Evolutionary conservation across 2,329 filamentous ascomycete genomes (phyloP), one percentile per base, ranked within the genome.

Genomic region (Verticillium albo-atrum): DNA sequence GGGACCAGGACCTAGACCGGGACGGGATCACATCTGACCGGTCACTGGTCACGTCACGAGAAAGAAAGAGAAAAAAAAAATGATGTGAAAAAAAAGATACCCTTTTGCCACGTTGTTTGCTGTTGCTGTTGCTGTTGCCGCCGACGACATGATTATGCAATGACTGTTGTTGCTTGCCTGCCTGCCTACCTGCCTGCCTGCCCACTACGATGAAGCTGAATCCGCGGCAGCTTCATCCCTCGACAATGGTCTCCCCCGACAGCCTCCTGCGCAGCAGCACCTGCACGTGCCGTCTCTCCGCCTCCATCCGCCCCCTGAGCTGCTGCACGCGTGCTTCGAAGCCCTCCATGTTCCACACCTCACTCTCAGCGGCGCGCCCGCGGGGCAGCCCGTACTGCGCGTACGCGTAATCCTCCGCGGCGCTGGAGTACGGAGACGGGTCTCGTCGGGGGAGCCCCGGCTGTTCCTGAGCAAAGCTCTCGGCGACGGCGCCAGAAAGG

Each of bases 401-500:
- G 14, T 27, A 15, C 6, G 51, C 51, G 51, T 28, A 53, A 14
- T 27, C 27, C 27, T 27, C 51, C 14, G 20, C 20, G 7, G 51
- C 51, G 51, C 25, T 30, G 20, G 23, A 17, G n/a, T 53, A 26
- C 14, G 51, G 51, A 15, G 20, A 53, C 25, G 25, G 25, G 51
- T 56, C 57, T 14, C 52, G 54, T 15, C 1, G 15, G 0, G 61
- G 61, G 25, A 57, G 59, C 2, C 61, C 59, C 5, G 35, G 23
- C 30, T 62, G 61, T 32, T 59, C 59, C 15, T 61, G 47, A 2
- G 27, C 59, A 20, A 62, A 61, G 14, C 61, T 59, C 9, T 60
- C 61, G 23, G 59, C 57, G 12, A 62, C 59, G 10, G 61, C 54
- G 0, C 59, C 61, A 28, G 56, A 42, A 37, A 60, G 50, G 2